phyloP scores from a whole-genome alignment of 2,329 filamentous ascomycete genomes.

The Cordyceps cicadae region DNA sequence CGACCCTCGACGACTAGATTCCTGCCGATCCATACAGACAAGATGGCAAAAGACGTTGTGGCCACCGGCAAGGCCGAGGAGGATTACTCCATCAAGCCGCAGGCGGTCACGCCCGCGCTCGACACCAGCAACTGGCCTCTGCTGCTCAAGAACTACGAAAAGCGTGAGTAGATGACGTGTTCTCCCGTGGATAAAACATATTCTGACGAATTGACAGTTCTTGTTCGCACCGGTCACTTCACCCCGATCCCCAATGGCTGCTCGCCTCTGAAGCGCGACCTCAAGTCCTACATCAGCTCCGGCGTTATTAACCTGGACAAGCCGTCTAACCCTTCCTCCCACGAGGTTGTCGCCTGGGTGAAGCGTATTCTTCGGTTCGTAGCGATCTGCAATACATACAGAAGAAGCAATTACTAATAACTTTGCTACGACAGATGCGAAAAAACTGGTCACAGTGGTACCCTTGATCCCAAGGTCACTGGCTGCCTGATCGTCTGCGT shows the following conservation, averaged over 20 bases:
- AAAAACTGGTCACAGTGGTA: constrained; percentile 97
- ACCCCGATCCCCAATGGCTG: constrained; percentile 93
- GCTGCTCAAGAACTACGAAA: constrained; percentile 91
- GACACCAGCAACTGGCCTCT: constrained; percentile 89
- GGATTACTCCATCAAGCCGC: constrained; percentile 87
- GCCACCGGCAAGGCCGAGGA: constrained; percentile 41
- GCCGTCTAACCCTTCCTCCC: constrained; percentile 92
- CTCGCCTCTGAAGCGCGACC: constrained; percentile 82
- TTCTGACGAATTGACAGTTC: constrained; percentile 47
- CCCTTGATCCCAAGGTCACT: constrained; percentile 95
- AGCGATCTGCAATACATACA: not conserved
- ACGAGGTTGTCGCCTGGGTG: constrained; percentile 99
- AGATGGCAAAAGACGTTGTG: constrained; percentile 41
- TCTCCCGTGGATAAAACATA: not conserved
- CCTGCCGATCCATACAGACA: not conserved
- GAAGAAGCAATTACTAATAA: not conserved
- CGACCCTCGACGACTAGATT: not conserved
- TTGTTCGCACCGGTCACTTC: constrained; percentile 91
- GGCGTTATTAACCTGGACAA: constrained; percentile 87
- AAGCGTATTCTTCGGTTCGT: constrained; percentile 87
- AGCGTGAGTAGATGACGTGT: constrained; percentile 51
- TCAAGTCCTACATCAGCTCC: constrained; percentile 94
- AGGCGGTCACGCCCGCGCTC: constrained; percentile 67
- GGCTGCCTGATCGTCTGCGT: constrained; percentile 92
- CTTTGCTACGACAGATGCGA: constrained; percentile 40